Evolutionary conservation across 2,329 filamentous ascomycete genomes (phyloP), one percentile per base, ranked within the genome.

Genomic region (Aureobasidium sp.): DNA sequence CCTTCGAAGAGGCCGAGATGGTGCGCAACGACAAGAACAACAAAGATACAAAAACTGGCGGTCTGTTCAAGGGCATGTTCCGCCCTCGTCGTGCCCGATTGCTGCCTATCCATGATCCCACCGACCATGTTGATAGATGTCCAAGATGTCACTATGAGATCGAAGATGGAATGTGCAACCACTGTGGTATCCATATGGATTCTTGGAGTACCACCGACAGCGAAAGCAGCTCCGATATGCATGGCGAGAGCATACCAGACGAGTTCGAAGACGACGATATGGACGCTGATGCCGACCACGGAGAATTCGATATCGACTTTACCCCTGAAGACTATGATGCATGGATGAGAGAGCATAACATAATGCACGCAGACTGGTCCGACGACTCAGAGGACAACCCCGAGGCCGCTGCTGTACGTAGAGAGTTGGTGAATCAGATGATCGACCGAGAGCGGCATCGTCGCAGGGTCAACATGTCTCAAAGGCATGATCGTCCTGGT

Each of bases 41-140:
- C 65, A 71, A 68, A 1, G 74, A 84, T 66, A 71, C 73, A 5
- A 72, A 70, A 47, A 77, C 73, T 29, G 82, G 81, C 22, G 87
- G 86, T 3, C 73, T 89, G 5, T 89, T 89, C 74, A 82, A 83
- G 64, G 86, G 86, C 27, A 78, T 77, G 63, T 87, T 86, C 71
- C 78, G 74, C 51, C 68, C 65, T 22, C 66, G 66, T 20, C 61
- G 63, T 61, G 64, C 53, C 65, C 70, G 57, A 64, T 63, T 75
- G 41, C 63, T 74, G 67, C 67, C 82, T 14, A 75, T 85, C 39
- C 74, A 78, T 51, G 85, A 87, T 66, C 74, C 80, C 37, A 79
- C 80, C 68, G 86, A 88, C 69, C 80, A 82, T 37, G 80, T 88
- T 20, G 75, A 82, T 61, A 80, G 86, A 65, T 89, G 87, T 70